Percentiles rank a stretch among this genome's conserved stretches.
Evolutionary conservation across 306 rosid genomes (phyloP).

Genomic region (Fagus crenata): DNA sequence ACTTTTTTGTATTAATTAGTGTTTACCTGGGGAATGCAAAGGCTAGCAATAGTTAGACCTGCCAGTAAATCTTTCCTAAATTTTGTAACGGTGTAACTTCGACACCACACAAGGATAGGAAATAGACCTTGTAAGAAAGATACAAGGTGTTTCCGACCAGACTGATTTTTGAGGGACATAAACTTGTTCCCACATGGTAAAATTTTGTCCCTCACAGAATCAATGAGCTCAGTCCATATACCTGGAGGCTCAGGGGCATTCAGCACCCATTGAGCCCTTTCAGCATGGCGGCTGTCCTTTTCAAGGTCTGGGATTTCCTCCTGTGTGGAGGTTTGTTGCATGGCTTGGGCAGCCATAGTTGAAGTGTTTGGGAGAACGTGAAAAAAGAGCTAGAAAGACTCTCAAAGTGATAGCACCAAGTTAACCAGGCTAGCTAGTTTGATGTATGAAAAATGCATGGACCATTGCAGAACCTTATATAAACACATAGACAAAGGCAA

Average conservation of each 20-base stretch:
- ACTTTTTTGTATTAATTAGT: background rate
- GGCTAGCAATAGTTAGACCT: slow-evolving; percentile 70
- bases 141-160: slow-evolving; percentile 14
- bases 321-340: slow-evolving; percentile 10
- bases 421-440: background rate
- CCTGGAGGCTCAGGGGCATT: slow-evolving; percentile 66
- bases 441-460: background rate
- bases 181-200: slow-evolving; percentile 24
- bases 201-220: slow-evolving; percentile 27
- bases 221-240: slow-evolving; percentile 34
- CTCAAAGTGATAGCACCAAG: background rate
- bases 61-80: slow-evolving; percentile 60
- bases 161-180: slow-evolving; percentile 34
- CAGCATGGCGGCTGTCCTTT: slow-evolving; percentile 27
- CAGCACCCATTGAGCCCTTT: slow-evolving; percentile 50
- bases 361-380: slow-evolving; percentile 56
- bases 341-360: slow-evolving; percentile 23
- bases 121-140: slow-evolving; percentile 34
- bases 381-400: background rate
- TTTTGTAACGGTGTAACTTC: slow-evolving; percentile 37
- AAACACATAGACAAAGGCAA: background rate
- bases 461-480: slow-evolving; percentile 15
- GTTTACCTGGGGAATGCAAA: slow-evolving; percentile 80
- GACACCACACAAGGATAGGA: slow-evolving; percentile 52
- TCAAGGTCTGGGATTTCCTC: slow-evolving; percentile 28